Percentiles rank a stretch among this genome's conserved stretches.
Evolutionary conservation across 2,329 filamentous ascomycete genomes (phyloP).

Genomic region (Diaporthe eres): DNA sequence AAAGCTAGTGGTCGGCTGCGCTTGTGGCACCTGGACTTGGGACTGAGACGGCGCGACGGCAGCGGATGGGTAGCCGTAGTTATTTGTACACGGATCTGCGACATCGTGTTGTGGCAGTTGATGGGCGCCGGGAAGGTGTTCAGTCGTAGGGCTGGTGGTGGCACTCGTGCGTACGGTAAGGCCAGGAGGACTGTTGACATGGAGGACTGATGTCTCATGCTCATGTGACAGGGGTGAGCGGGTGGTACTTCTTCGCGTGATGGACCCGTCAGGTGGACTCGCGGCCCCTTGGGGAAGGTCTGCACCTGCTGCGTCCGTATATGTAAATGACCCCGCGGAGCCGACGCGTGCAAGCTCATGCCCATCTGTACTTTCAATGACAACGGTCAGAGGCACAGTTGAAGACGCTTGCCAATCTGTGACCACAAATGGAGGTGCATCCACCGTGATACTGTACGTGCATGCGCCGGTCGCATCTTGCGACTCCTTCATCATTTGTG

Average conservation of each 20-base stretch:
- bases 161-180: constrained; percentile 49
- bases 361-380: constrained; percentile 66
- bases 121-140: constrained; percentile 46
- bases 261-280: constrained; percentile 54
- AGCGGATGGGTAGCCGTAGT: constrained; percentile 69
- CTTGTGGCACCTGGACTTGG: constrained; percentile 49
- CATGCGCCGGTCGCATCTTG: constrained; percentile 71
- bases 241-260: constrained; percentile 42
- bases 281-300: constrained; percentile 48
- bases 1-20: constrained; percentile 43
- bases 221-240: constrained; percentile 42
- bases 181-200: constrained; percentile 56
- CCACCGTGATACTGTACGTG: constrained; percentile 79
- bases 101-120: constrained; percentile 44
- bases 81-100: constrained; percentile 64
- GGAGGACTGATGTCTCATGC: constrained; percentile 40
- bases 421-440: constrained; percentile 74
- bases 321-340: constrained; percentile 62
- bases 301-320: constrained; percentile 48
- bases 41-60: constrained; percentile 55
- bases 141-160: constrained; percentile 50
- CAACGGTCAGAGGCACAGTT: constrained; percentile 69
- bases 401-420: constrained; percentile 62
- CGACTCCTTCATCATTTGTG: constrained; percentile 73
- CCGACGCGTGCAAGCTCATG: constrained; percentile 67